Base-by-base conservation (phyloP, 2,329 filamentous ascomycete species). In the Cylindrodendrum hubeiense region DNA sequence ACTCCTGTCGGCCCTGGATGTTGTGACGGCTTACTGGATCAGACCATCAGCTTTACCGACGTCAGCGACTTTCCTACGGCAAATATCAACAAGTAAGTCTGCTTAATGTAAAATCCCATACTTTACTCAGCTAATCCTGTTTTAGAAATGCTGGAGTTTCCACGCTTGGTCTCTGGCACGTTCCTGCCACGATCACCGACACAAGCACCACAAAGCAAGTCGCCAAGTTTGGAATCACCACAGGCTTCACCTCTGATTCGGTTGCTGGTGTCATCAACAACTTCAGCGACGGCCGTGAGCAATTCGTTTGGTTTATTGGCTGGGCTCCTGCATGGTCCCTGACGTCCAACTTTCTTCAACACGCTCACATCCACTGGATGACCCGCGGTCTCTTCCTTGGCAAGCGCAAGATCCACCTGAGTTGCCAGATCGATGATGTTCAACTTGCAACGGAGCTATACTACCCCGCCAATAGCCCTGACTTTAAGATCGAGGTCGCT, bases 221-320 rank as follows among this genome's bases (percentile, higher is more conserved):
- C n/a, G 67, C 66, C 63, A 66, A 61, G 47, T 69, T 69, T 58
- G 67, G 67, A n/a, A 53, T 52, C 26, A 41, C 57, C n/a, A 60
- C 58, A 22, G 55, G 59, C 19, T 63, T 60, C 28, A 19, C 47
- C 9, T 53, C 26, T n/a, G 66, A 69, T 28, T 66, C 58, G 12
- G 67, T 69, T 33, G 67, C 67, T 6, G 67, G 44, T 6, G 52
- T 69, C 43, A 69, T 69, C 55, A 69, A 69, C 47, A 58, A 37
- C 21, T 69, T 68, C 12, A 34, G 47, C 21, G 67, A 51, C 21
- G 67, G 67, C 13, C 67, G 67, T 12, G 67, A 69, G 51, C 65
- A 69, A 51, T 59, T 69, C 17, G 67, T 69, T 15, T 69, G 67
- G 67, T 69, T 69, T 33, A 65, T 69, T 5, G 57, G 65, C 33